Conservation (phyloP, 2,329 filamentous ascomycete species). For the Aureobasidium sp. region DNA sequence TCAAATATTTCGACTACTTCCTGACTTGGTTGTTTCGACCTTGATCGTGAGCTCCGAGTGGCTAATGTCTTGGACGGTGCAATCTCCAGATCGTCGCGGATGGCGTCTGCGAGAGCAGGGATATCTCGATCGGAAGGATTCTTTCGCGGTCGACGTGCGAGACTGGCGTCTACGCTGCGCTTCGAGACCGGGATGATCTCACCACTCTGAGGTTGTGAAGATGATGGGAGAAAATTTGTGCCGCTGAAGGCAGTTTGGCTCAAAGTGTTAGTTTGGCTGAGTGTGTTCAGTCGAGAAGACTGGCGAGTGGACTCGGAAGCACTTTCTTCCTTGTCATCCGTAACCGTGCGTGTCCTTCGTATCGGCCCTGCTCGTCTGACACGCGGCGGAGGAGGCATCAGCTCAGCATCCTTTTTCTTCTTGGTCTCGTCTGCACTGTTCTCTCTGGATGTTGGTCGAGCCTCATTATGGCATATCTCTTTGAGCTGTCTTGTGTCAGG, state of each 20-base stretch:
- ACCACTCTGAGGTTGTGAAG: conserved; percentile 8
- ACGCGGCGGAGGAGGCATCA: conserved; percentile 28
- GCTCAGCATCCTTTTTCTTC: conserved; percentile 26
- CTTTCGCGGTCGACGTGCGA: conserved; percentile 26
- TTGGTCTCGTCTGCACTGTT: conserved; percentile 13
- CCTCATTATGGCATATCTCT: conserved; percentile 42
- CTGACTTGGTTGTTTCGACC: conserved; percentile 17
- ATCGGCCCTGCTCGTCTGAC: conserved; percentile 10
- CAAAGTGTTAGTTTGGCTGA: conserved; percentile 9
- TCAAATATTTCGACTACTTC: conserved; percentile 33
- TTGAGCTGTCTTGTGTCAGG: conserved; percentile 35
- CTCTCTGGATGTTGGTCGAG: conserved; percentile 14
- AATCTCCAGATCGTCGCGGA: conserved; percentile 13
- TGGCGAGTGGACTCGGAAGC: conserved; percentile 1
- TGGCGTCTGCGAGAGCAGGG: conserved; percentile 8
- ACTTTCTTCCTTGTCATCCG: conserved; percentile 6
- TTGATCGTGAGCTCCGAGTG: conserved; percentile 17
- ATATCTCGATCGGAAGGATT: conserved; percentile 6
- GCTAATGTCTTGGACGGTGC: not conserved
- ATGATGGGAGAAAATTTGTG: conserved; percentile 1
- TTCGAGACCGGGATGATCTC: conserved; percentile 20
- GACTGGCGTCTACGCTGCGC: conserved; percentile 30
- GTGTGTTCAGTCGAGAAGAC: conserved; percentile 3
- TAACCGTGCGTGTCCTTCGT: conserved; percentile 1
- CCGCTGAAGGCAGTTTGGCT: conserved; percentile 5